phyloP scores from a whole-genome alignment of 208 protist genomes.

The Entamoeba moshkovskii region DNA sequence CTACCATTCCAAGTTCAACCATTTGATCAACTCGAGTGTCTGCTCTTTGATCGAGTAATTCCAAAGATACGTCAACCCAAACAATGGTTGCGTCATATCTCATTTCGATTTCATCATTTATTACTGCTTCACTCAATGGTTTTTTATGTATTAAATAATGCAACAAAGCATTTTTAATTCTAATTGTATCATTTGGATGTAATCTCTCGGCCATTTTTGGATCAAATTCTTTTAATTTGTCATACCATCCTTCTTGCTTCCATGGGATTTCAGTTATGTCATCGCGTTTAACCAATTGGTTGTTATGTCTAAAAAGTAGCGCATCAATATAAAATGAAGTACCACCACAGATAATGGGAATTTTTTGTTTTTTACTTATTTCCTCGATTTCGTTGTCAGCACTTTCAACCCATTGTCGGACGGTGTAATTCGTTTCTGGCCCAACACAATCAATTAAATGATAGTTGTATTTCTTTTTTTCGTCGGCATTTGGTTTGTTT shows the following conservation, averaged over 20 bases:
- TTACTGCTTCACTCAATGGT: neutral
- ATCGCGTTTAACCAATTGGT: neutral
- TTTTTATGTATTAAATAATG: neutral
- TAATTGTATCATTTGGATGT: neutral
- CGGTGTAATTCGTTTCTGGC: neutral
- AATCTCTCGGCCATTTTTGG: neutral
- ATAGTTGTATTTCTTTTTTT: neutral
- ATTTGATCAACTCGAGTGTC: neutral
- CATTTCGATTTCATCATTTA: neutral
- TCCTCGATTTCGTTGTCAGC: neutral
- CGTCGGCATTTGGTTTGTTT: neutral
- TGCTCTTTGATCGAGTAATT: neutral
- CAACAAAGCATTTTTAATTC: neutral
- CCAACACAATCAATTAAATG: neutral
- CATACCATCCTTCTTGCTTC: neutral
- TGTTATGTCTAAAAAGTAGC: neutral
- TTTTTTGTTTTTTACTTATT: neutral
- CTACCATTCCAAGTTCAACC: neutral
- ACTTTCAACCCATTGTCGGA: neutral
- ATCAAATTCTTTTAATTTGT: neutral
- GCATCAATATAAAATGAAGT: neutral
- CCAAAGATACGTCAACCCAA: neutral
- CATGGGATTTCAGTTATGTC: neutral
- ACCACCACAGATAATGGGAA: neutral
- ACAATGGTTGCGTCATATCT: neutral